Conservation (phyloP, 2,329 filamentous ascomycete genomes). For the Rutstroemia sp. region DNA sequence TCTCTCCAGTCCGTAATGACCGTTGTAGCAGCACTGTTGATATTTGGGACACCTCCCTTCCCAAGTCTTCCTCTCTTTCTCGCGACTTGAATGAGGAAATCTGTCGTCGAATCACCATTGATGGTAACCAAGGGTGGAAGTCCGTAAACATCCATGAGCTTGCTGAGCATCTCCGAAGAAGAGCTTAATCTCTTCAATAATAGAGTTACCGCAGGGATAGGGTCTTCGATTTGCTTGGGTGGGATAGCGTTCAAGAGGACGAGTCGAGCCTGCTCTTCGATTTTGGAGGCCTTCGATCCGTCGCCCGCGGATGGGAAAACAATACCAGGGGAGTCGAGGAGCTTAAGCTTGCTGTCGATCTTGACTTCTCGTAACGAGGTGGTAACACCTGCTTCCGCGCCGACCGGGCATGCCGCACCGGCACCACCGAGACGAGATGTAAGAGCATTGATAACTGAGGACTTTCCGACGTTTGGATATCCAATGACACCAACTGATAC, state of each 20-base stretch:
- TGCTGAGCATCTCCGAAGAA: conserved; percentile 66
- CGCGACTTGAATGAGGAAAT: conserved; percentile 92
- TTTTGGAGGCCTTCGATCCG: conserved; percentile 46
- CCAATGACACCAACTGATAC: conserved; percentile 90
- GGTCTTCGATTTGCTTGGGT: conserved; percentile 89
- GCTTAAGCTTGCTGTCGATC: conserved; percentile 86
- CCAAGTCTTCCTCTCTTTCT: conserved; percentile 85
- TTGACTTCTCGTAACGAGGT: conserved; percentile 85
- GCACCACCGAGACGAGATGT: conserved; percentile 67
- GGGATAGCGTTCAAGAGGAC: conserved; percentile 87
- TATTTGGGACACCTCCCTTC: conserved; percentile 82
- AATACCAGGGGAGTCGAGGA: conserved; percentile 90
- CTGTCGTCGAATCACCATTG: conserved; percentile 71
- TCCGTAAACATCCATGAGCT: conserved; percentile 77
- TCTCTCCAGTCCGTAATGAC: conserved; percentile 97
- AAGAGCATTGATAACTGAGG: conserved; percentile 90
- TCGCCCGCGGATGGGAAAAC: conserved; percentile 72
- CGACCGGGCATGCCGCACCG: conserved; percentile 71
- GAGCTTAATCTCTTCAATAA: conserved; percentile 74
- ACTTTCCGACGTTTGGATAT: conserved; percentile 95
- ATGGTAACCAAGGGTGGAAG: conserved; percentile 68
- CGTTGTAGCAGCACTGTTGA: conserved; percentile 79
- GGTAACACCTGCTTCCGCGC: conserved; percentile 87
- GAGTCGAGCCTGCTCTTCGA: conserved; percentile 74
- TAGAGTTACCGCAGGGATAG: conserved; percentile 76